These are phyloP conservation scores for Puccinia triticina DNA, from an alignment of 1,284 basidiomycete genomes.

Conservation along the genomic window DNA sequence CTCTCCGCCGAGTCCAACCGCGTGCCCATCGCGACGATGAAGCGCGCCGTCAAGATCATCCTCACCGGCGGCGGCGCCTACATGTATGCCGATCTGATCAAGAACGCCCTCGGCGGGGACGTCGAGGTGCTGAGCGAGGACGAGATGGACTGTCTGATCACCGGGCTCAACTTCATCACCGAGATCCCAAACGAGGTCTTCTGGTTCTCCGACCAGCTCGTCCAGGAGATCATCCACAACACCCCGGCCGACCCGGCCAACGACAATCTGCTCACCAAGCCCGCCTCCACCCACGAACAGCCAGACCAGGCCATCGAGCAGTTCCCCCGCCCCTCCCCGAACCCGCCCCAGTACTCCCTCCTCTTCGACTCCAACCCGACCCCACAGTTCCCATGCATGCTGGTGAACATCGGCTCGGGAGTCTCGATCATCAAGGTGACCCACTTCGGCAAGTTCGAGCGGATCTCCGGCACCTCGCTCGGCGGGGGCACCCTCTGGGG, in stretches of 20 bases:
- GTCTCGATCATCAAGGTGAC: slow-evolving; percentile 98
- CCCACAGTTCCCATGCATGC: slow-evolving; percentile 84
- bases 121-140: slow-evolving; percentile 77
- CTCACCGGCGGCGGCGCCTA: slow-evolving; percentile 97
- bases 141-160: slow-evolving; percentile 98
- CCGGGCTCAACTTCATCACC: slow-evolving; percentile 93
- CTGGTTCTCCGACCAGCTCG: slow-evolving; percentile 96
- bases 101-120: slow-evolving; percentile 76
- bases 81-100: slow-evolving; percentile 84
- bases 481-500: slow-evolving; percentile 99
- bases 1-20: slow-evolving; percentile 84
- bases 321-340: slow-evolving; percentile 85
- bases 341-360: slow-evolving; percentile 86
- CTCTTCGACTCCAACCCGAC: slow-evolving; percentile 75
- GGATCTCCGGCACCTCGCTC: slow-evolving; percentile 93
- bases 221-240: slow-evolving; percentile 78
- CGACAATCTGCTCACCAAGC: slow-evolving; percentile 12
- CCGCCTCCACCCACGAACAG: slow-evolving; percentile 17
- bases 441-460: slow-evolving; percentile 90
- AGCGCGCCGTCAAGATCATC: slow-evolving; percentile 90
- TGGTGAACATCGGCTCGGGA: slow-evolving; percentile 97
- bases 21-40: slow-evolving; percentile 88
- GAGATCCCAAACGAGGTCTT: slow-evolving; percentile 97
- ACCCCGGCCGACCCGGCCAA: slow-evolving; percentile 47
- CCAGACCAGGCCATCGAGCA: slow-evolving; percentile 56